phyloP scores from a whole-genome alignment of 129 eudicot species.

The Chrysanthemum lavandulifolium region DNA sequence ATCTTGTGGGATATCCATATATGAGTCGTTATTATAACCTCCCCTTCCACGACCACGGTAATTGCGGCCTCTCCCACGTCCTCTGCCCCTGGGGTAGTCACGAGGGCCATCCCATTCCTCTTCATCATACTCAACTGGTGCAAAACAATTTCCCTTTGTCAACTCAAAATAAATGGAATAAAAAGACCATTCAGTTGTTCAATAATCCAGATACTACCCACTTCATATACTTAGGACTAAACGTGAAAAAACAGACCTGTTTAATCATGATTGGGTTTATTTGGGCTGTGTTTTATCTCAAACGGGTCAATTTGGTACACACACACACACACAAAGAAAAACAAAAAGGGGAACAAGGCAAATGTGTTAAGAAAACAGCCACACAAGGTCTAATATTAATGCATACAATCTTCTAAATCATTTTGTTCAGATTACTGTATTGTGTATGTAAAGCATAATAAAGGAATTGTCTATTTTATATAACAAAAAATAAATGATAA shows the following conservation, averaged over 20 bases:
- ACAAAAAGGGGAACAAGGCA: too few species aligned
- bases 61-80: background rate
- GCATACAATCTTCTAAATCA: too few species aligned
- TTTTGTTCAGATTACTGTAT: too few species aligned
- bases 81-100: constrained; percentile 1
- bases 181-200: background rate
- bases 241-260: background rate
- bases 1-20: constrained; percentile 4
- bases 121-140: background rate
- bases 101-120: background rate
- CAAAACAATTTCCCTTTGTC: background rate
- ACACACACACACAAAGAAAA: too few species aligned
- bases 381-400: too few species aligned
- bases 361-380: too few species aligned
- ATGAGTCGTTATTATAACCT: background rate
- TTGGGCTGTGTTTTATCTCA: too few species aligned
- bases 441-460: too few species aligned
- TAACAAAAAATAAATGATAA: too few species aligned
- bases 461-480: too few species aligned
- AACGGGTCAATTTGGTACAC: too few species aligned
- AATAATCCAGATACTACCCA: background rate
- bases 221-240: background rate
- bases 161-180: background rate
- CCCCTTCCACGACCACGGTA: constrained; percentile 1
- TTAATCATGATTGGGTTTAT: too few species aligned